Percentiles rank a stretch among this genome's conserved stretches.
Conservation (phyloP, 495 filamentous ascomycete species). For the Evansstolkia leycettana region DNA sequence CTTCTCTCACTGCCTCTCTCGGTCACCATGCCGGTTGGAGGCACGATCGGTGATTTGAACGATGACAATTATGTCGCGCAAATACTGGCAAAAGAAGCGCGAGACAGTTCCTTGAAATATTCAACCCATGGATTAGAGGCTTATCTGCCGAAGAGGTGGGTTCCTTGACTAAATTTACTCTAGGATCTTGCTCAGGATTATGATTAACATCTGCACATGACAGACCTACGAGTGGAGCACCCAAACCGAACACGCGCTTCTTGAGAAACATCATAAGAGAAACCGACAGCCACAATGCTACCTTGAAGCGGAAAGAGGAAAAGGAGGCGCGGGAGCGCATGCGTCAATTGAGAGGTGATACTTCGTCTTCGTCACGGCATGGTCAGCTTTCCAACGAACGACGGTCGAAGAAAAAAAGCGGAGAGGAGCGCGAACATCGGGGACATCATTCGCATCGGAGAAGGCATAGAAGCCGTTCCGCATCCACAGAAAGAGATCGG, state of each 20-base stretch:
- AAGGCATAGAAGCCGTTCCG: constrained; percentile 18
- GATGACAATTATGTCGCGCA: constrained; percentile 68
- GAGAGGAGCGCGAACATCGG: constrained; percentile 7
- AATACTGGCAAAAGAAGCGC: constrained; percentile 62
- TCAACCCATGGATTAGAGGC: constrained; percentile 59
- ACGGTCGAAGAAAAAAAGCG: constrained; percentile 5
- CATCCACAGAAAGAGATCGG: constrained; percentile 17
- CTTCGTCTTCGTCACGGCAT: constrained; percentile 16
- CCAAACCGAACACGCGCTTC: constrained; percentile 86
- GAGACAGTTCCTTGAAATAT: constrained; percentile 56
- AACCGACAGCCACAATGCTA: constrained; percentile 81
- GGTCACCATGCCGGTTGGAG: constrained; percentile 12
- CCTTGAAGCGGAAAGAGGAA: constrained; percentile 71
- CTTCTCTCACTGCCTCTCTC: no score
- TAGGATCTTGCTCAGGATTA: no score
- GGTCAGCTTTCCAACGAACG: constrained; percentile 2
- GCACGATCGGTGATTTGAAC: constrained; percentile 22
- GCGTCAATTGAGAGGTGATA: constrained; percentile 32
- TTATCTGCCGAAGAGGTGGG: constrained; percentile 60
- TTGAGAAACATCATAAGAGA: constrained; percentile 79
- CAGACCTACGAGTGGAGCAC: constrained; percentile 50
- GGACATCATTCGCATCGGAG: constrained; percentile 15
- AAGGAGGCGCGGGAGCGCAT: constrained; percentile 47
- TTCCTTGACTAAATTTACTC: no score
- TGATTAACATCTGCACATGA: background rate